A percentile compares a stretch with the other conserved stretches of the same genome.
These are phyloP conservation scores for Phaffia rhodozyma DNA, from an alignment of 1,284 basidiomycete species.

Conservation along the genomic window DNA sequence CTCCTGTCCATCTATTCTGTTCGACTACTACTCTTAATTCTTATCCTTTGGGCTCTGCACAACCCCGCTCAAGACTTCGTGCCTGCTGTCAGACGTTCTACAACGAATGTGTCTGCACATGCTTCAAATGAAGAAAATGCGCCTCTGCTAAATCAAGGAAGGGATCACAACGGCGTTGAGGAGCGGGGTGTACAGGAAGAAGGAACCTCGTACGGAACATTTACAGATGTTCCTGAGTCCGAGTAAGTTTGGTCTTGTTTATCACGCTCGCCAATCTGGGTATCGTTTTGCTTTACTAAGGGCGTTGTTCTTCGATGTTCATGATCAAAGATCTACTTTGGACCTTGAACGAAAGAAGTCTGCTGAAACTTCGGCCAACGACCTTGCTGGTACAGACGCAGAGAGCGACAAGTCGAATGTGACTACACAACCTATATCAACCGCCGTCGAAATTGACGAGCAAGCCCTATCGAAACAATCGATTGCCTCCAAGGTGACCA, in stretches of 20 bases:
- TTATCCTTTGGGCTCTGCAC: constrained; percentile 3
- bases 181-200: neutral
- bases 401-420: neutral
- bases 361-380: neutral
- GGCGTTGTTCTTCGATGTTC: neutral
- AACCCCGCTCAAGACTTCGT: constrained; percentile 3
- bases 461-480: neutral
- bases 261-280: neutral
- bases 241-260: neutral
- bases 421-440: neutral
- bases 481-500: neutral
- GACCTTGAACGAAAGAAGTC: neutral
- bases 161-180: neutral
- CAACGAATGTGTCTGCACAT: neutral
- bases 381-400: neutral
- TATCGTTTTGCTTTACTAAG: neutral
- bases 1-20: neutral
- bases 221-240: neutral
- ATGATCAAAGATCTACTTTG: neutral
- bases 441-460: neutral
- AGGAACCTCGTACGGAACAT: neutral
- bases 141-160: neutral
- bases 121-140: neutral
- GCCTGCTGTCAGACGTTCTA: neutral
- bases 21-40: constrained; percentile 1